Evolutionary conservation across 2,329 filamentous ascomycete genomes (phyloP), one percentile per base, ranked within the genome.

Genomic region (Pseudohalonectria lignicola): DNA sequence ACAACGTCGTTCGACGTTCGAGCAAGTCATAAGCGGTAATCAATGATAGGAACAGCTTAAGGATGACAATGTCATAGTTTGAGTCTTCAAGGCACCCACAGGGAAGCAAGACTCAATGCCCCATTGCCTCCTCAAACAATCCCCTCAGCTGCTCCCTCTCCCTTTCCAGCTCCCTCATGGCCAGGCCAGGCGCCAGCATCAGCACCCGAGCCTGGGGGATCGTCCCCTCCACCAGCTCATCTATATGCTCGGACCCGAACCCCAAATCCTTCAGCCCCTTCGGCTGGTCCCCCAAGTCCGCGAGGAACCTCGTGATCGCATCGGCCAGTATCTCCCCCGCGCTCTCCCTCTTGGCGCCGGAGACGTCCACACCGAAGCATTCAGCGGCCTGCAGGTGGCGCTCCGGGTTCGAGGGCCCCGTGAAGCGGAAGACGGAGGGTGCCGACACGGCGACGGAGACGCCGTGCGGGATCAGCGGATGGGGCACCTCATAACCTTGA

Each of bases 371-470:
- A 2, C 90, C 92, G 47, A 98, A 96, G 0, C 74, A 79, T 57
- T 94, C 87, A 0, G 92, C 90, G 0, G 90, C 92, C 4, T 79
- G 77, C 26, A 98, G 64, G 63, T 98, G 92, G 9, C 92, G 79
- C 38, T 94, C 86, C 0, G 92, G 92, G 54, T 96, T 96, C 2
- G 85, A 92, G 1, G 90, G 73, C 0, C 72, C 90, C 0, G 90
- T 98, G 62, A 96, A 96, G 21, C 76, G 79, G 73, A 96, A 98
- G 1, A 96, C 90, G 1, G 90, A 84, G 0, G 92, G 90, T 0
- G 90, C 86, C 0, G 86, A 90, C 6, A 96, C 90, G 3, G 88
- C 92, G 1, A 98, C 92, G 2, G 83, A 90, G 18, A 98, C 92
- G 38, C 92, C 92, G 57, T 98, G 92, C 0, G 92, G 92, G 53